phyloP scores from a whole-genome alignment of 1,284 basidiomycete species.

The Tausonia pullulans region DNA sequence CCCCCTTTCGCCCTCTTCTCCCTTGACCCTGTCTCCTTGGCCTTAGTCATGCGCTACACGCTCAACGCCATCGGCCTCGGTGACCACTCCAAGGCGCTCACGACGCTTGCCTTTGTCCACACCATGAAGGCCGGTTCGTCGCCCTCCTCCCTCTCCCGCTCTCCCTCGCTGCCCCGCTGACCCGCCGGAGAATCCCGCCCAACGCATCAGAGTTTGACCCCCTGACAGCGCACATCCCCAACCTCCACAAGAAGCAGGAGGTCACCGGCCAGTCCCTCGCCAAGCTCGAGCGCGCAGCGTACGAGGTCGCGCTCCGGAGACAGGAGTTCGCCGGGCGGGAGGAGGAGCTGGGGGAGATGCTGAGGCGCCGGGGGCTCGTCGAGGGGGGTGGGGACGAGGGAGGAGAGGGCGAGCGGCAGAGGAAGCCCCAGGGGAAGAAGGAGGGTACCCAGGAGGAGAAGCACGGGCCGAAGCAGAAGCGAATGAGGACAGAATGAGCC shows the following conservation, averaged over 20 bases:
- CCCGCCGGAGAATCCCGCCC: conserved; percentile 21
- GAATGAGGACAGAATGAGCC: too few relatives aligned
- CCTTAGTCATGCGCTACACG: conserved; percentile 71
- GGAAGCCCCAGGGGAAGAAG: not conserved
- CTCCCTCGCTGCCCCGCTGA: conserved; percentile 26
- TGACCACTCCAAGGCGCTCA: conserved; percentile 54
- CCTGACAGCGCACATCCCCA: conserved; percentile 54
- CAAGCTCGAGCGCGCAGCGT: conserved; percentile 68
- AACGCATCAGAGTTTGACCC: conserved; percentile 54
- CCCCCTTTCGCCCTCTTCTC: conserved; percentile 48
- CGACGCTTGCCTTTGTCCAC: conserved; percentile 66
- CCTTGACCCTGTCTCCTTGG: conserved; percentile 43
- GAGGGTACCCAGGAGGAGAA: not conserved
- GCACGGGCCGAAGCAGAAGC: not conserved
- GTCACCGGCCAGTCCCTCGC: conserved; percentile 74
- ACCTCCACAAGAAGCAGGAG: conserved; percentile 74
- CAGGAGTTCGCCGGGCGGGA: conserved; percentile 7
- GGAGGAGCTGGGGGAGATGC: conserved; percentile 10
- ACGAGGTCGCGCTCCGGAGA: conserved; percentile 8
- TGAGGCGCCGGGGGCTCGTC: not conserved
- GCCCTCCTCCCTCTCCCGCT: not conserved
- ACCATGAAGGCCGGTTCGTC: conserved; percentile 60
- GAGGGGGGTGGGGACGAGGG: not conserved
- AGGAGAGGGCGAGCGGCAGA: not conserved
- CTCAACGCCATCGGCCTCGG: conserved; percentile 59